Evolutionary conservation across 2,329 filamentous ascomycete species (phyloP), one percentile per base, ranked within the genome.

Genomic region (Neurospora sp.): DNA sequence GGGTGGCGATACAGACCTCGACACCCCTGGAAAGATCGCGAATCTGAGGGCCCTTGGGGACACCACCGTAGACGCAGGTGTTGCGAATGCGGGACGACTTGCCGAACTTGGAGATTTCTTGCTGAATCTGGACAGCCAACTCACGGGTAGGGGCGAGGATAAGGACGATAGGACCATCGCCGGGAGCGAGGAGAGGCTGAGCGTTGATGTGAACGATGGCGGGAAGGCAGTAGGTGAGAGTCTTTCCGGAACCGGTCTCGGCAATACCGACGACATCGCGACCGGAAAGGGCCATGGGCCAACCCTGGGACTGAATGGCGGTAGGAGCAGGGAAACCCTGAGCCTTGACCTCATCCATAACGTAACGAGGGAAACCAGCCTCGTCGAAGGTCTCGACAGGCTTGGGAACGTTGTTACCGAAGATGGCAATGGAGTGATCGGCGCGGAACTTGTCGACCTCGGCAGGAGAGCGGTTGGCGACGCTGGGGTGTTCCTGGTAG

Each of bases 181-280:
- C 96, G 46, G 93, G 95, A 36, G 94, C 92, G 73, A 99, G 89
- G 66, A 99, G 92, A 76, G 96, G 96, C 83, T 99, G 96, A 67
- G 96, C 96, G 83, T 99, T 98, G 87, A 99, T 99, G 87, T 99
- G 96, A 72, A 99, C 96, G 76, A 99, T 99, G 70, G 96, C 93
- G 71, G 96, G 96, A 76, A 99, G 89, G 83, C 95, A 98, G 85
- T 99, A 99, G 68, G 94, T 97, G 75, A 99, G 87, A 4, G 96
- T 99, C 90, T 99, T 99, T 86, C 96, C 96, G 74, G 96, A 99
- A 81, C 96, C 96, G 71, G 96, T 99, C 86, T 99, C 96, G 77
- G 96, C 96, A 84, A 99, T 97, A 89, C 96, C 96, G 78, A 98
- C 95, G 72, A 98, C 95, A 80, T 99, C 96, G 76, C 96, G 95